Evolutionary conservation across 1,139 yeast species (phyloP), one percentile per base, ranked within the genome.

Genomic region (Pichia cactophila): DNA sequence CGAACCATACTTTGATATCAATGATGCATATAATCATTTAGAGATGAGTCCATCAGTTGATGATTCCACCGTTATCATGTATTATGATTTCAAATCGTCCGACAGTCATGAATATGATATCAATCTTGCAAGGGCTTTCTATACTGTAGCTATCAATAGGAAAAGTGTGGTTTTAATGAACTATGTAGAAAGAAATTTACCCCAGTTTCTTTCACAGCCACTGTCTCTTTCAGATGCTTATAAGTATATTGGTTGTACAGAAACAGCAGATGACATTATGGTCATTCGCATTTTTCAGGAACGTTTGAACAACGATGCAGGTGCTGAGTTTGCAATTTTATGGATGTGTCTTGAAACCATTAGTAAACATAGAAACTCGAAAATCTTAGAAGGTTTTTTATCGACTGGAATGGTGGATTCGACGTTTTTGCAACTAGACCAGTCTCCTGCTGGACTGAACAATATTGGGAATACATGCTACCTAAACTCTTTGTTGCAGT

Each of bases 381-480:
- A 75, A 44, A 66, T 83, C 14, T 72, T 85, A 23, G 59, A 62
- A 11, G 73, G 80, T 26, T 85, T 73, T 58, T 63, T 83, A 42
- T 68, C 68, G 39, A 72, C 78, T 0, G 94, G 94, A 0, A 69
- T 73, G 35, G 69, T 84, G 38, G 87, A 83, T 60, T 75, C 85
- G 0, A 69, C 74, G 11, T 68, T 80, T 23, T 66, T 85, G 31
- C 84, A 88, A 0, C 67, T 81, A 0, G 82, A 77, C 38, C 77
- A 80, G 47, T 81, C 89, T 80, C 97, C 97, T 0, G 87, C 89
- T 6, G 98, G 97, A 0, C 73, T 92, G 61, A 87, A 85, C 64
- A 92, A 92, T 61, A 89, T 89, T 57, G 97, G 98, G 35, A 92
- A 92, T 62, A 90, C 98, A 0, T 92, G 98, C 65, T 92, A 92